Percentiles rank a stretch among this genome's conserved stretches.
Conservation (phyloP, 352 stramenopile genomes). For the Pythium graminicola region DNA sequence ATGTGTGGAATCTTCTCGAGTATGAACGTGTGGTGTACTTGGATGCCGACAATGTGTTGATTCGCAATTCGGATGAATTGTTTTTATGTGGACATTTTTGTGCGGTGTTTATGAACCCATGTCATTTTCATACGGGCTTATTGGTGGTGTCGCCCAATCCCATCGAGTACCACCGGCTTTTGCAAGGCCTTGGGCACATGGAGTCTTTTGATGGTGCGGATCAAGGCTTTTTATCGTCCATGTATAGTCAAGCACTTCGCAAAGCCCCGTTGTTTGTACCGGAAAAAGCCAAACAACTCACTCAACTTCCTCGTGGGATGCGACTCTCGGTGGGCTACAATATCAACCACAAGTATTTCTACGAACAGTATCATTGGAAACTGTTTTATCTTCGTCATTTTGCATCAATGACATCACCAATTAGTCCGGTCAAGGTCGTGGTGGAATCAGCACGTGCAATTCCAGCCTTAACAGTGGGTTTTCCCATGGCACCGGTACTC, state of each 20-base stretch:
- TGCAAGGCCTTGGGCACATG: constrained; percentile 48
- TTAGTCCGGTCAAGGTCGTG: constrained; percentile 79
- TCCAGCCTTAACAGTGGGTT: constrained; percentile 75
- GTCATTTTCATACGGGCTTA: constrained; percentile 85
- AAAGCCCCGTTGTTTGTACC: constrained; percentile 62
- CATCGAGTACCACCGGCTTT: constrained; percentile 62
- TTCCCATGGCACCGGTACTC: constrained; percentile 80
- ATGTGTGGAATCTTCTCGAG: constrained; percentile 87
- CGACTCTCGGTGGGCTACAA: constrained; percentile 83
- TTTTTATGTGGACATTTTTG: constrained; percentile 85
- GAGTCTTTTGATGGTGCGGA: constrained; percentile 79
- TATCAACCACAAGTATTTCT: constrained; percentile 90
- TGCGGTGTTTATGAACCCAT: constrained; percentile 89
- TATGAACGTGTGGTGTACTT: constrained; percentile 89
- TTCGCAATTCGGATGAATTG: constrained; percentile 85
- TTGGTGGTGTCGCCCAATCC: constrained; percentile 76
- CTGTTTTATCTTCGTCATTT: constrained; percentile 81
- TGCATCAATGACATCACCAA: constrained; percentile 80
- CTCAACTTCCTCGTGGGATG: constrained; percentile 52
- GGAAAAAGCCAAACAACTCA: constrained; percentile 35
- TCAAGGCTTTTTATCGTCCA: constrained; percentile 81
- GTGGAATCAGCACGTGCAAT: constrained; percentile 74
- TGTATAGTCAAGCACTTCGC: constrained; percentile 79
- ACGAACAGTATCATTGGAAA: constrained; percentile 87
- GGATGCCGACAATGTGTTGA: constrained; percentile 87